These are phyloP conservation scores for Debaryomyces udenii DNA, from an alignment of 1,139 yeast species.

Conservation along the genomic window DNA sequence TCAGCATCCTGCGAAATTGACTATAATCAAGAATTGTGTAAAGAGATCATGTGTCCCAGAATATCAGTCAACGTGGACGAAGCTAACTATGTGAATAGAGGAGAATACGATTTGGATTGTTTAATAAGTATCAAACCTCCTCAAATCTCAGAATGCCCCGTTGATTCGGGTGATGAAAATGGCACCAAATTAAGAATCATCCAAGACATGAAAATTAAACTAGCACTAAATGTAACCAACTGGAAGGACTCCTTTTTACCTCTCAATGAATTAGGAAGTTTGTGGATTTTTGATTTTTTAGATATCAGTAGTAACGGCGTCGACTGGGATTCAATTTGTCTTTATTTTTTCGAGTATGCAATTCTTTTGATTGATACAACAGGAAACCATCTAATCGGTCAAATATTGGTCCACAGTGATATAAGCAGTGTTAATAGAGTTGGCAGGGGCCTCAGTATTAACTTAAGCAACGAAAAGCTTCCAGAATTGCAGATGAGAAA, in stretches of 20 bases:
- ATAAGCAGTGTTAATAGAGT: conserved; percentile 30
- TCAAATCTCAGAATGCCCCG: conserved; percentile 17
- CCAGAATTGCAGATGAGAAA: conserved; percentile 51
- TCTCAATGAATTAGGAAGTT: conserved; percentile 25
- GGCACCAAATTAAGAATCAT: conserved; percentile 17
- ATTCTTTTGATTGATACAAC: conserved; percentile 38
- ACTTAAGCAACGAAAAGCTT: conserved; percentile 40
- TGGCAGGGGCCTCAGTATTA: conserved; percentile 34
- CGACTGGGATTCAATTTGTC: conserved; percentile 38
- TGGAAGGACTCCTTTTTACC: conserved; percentile 14
- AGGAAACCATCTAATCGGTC: conserved; percentile 39
- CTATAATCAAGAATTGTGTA: conserved; percentile 3
- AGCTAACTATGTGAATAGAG: conserved; percentile 14
- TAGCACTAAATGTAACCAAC: conserved; percentile 6
- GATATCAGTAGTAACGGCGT: conserved; percentile 41
- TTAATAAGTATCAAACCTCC: conserved; percentile 33
- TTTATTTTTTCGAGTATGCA: conserved; percentile 43
- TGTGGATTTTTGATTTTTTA: conserved; percentile 48
- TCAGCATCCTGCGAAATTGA: neutral
- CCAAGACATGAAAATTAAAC: conserved; percentile 2
- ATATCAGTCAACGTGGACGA: conserved; percentile 13
- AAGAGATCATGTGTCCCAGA: conserved; percentile 10
- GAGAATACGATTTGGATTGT: conserved; percentile 23
- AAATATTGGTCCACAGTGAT: conserved; percentile 30
- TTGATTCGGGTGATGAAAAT: conserved; percentile 17